Evolutionary conservation across 1,284 basidiomycete genomes (phyloP).

Genomic region (Violaceomyces palustris): DNA sequence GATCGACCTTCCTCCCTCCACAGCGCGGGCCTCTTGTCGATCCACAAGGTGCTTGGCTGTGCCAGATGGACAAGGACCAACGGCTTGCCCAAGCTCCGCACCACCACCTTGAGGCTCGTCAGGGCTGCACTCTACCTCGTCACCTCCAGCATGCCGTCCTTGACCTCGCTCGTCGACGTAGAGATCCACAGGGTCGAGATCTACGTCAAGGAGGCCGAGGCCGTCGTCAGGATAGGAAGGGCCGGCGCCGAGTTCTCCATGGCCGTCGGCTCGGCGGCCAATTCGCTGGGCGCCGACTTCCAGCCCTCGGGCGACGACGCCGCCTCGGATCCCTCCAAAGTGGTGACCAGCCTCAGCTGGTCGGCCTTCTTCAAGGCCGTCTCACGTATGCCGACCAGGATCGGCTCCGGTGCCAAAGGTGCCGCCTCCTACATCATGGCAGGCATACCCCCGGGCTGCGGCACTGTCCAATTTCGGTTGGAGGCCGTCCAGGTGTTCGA

Average conservation of each 20-base stretch:
- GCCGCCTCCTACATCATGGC: constrained; percentile 29
- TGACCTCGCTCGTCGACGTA: constrained; percentile 41
- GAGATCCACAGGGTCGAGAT: constrained; percentile 37
- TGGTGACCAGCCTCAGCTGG: no score
- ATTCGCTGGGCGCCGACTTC: not conserved
- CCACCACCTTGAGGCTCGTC: constrained; percentile 8
- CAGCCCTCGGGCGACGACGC: not conserved
- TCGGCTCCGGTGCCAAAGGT: constrained; percentile 30
- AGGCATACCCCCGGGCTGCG: constrained; percentile 31
- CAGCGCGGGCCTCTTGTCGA: constrained; percentile 11
- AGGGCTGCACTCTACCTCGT: constrained; percentile 29
- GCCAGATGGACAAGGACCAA: constrained; percentile 8
- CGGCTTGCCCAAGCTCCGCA: constrained; percentile 8
- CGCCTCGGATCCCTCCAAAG: no score
- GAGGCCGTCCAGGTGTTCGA: constrained; percentile 36
- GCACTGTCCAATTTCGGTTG: constrained; percentile 16
- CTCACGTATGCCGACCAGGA: constrained; percentile 23
- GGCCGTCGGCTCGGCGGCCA: constrained; percentile 5
- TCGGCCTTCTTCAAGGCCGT: constrained; percentile 8
- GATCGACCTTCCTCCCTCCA: constrained; percentile 5
- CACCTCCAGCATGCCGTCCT: constrained; percentile 30
- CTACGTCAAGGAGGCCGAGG: constrained; percentile 27
- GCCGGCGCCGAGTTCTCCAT: constrained; percentile 31
- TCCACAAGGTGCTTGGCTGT: constrained; percentile 9
- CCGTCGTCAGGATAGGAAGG: constrained; percentile 23